Base-by-base conservation (phyloP, 2,329 filamentous ascomycete species). In the Xylariales sp. region DNA sequence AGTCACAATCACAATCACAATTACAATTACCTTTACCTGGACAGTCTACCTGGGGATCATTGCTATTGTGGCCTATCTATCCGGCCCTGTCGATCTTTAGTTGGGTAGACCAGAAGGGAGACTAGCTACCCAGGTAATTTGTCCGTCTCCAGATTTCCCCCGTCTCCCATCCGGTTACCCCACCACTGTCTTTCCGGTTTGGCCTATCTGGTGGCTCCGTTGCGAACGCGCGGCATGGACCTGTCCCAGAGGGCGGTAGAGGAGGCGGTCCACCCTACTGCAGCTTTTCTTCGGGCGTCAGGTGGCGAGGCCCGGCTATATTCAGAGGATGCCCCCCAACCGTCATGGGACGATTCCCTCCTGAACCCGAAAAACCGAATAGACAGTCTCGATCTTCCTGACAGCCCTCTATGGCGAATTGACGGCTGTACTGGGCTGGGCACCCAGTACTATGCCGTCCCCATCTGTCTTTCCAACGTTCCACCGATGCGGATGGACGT, bases 321-420 rank as follows among this genome's bases (percentile, higher is more conserved):
- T 67, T 49, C 48, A 67, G 49, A 67, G 28, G 32, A 61, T 53
- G 30, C 50, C 7, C 36, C 56, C 36, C 62, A 70, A 28, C 45
- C 67, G 16, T 64, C 73, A 7, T 89, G 87, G 87, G 75, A 77
- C 12, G 68, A 75, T 3, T 89, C 87, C 5, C 77, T 80, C 48
- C 79, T 89, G 49, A 90, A 90, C 69, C 87, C 87, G 7, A 88
- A 87, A 75, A 89, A 89, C 72, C 83, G 87, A 66, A 85, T 89
- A 74, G 83, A 89, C 74, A 87, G 85, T 69, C 82, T 90, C 16
- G 82, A 81, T 2, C 76, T 80, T 7, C 81, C 82, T 1, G 57
- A 72, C 14, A 71, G 78, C 0, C 82, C 86, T 1, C 76, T 86
- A 7, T 90, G 87, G 87, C 82, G 85, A 41, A 84, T 90, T 55